These are phyloP conservation scores for Anisodus acutangulus DNA, from an alignment of 257 asterid species.

Conservation along the genomic window DNA sequence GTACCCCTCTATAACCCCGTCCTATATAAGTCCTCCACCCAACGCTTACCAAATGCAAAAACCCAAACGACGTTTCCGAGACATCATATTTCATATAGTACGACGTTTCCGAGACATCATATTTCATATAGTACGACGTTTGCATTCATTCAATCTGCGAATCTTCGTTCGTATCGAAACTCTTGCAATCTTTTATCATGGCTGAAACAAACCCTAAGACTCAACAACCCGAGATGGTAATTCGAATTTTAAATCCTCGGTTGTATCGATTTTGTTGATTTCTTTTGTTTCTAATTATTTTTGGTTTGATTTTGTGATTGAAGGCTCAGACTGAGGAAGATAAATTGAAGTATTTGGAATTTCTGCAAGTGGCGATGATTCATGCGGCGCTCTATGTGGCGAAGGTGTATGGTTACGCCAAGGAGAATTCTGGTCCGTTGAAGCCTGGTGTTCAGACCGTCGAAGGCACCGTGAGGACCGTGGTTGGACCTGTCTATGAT, in stretches of 20 bases:
- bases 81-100: too few species aligned
- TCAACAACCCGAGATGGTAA: slow-evolving; percentile 40
- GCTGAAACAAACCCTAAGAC: slow-evolving; percentile 36
- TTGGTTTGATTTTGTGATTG: neutral
- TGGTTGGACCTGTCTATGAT: slow-evolving; percentile 73
- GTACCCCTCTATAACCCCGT: too few species aligned
- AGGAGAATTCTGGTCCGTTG: slow-evolving; percentile 86
- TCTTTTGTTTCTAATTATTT: too few species aligned
- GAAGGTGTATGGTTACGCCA: slow-evolving; percentile 67
- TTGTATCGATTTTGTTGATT: neutral
- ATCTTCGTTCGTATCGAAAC: neutral
- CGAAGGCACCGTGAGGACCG: slow-evolving; percentile 85
- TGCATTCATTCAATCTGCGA: neutral
- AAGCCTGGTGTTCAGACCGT: slow-evolving; percentile 79
- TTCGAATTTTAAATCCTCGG: neutral
- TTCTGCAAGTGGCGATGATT: slow-evolving; percentile 66
- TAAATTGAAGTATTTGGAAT: slow-evolving; percentile 71
- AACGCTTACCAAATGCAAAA: neutral
- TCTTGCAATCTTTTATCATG: slow-evolving; percentile 20
- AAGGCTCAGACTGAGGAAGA: slow-evolving; percentile 55
- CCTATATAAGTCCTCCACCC: neutral
- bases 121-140: too few species aligned
- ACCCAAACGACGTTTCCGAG: neutral
- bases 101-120: too few species aligned
- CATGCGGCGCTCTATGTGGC: slow-evolving; percentile 64